A percentile compares a stretch with the other conserved stretches of the same genome.
Evolutionary conservation across 1,139 yeast species (phyloP).

Genomic region (Diutina sp.): DNA sequence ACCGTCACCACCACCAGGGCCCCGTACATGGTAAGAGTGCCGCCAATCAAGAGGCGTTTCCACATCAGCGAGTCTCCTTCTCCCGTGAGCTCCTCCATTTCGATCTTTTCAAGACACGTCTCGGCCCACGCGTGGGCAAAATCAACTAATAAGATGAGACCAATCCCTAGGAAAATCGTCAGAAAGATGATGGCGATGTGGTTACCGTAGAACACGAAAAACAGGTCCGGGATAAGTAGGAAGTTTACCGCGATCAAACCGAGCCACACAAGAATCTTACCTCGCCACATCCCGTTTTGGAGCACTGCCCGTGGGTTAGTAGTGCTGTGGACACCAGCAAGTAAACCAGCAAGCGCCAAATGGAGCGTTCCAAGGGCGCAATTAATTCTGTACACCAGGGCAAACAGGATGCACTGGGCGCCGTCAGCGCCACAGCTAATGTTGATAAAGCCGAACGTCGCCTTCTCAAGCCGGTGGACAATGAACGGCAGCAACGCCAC

Average conservation of each 20-base stretch:
- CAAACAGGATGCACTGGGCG: conserved; percentile 82
- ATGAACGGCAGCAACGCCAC: conserved; percentile 77
- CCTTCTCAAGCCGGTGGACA: conserved; percentile 57
- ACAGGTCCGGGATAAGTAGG: conserved; percentile 65
- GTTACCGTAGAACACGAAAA: conserved; percentile 85
- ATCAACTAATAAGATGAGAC: conserved; percentile 81
- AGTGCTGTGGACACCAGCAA: conserved; percentile 69
- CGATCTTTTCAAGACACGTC: conserved; percentile 82
- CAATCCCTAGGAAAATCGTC: conserved; percentile 76
- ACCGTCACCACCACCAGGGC: conserved; percentile 61
- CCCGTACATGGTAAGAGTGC: conserved; percentile 75
- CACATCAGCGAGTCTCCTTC: conserved; percentile 42
- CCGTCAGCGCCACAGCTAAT: conserved; percentile 58
- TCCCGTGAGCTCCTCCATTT: conserved; percentile 65
- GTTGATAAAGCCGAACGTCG: conserved; percentile 59
- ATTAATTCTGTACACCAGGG: conserved; percentile 83
- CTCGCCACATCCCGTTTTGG: conserved; percentile 87
- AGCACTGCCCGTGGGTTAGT: conserved; percentile 68
- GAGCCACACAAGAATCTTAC: conserved; percentile 55
- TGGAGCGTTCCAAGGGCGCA: conserved; percentile 81
- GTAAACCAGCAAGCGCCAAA: conserved; percentile 49
- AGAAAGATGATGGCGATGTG: conserved; percentile 78
- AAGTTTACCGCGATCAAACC: conserved; percentile 50
- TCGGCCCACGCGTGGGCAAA: conserved; percentile 99
- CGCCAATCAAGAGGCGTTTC: conserved; percentile 73